Percentiles rank a stretch among this genome's conserved stretches.
Evolutionary conservation across 805 yeast species (phyloP).

Genomic region (Candida maltosa): DNA sequence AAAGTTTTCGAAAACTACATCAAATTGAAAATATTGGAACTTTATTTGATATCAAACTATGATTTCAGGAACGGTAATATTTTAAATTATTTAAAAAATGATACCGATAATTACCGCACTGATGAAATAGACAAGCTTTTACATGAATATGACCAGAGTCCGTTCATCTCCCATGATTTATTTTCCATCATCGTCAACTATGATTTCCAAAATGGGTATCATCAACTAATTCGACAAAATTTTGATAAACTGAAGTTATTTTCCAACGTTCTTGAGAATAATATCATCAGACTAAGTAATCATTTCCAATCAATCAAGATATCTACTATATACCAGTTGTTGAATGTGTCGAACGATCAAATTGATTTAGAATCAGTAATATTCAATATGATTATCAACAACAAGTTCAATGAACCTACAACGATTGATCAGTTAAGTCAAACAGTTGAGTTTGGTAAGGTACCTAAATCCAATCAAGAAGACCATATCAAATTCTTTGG

Average conservation of each 20-base stretch:
- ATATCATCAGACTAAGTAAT: slow-evolving; percentile 25
- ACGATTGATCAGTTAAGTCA: slow-evolving; percentile 31
- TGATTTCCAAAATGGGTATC: slow-evolving; percentile 3
- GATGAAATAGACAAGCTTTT: slow-evolving; percentile 14
- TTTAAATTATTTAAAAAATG: slow-evolving; percentile 14
- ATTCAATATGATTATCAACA: slow-evolving; percentile 30
- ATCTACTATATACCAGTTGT: slow-evolving; percentile 15
- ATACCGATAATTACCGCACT: slow-evolving; percentile 8
- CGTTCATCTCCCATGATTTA: slow-evolving; percentile 1
- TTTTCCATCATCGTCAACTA: slow-evolving; percentile 7
- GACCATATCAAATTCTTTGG: too few species aligned
- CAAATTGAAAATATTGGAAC: slow-evolving; percentile 26
- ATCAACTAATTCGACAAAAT: slow-evolving; percentile 4
- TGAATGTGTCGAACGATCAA: slow-evolving; percentile 10
- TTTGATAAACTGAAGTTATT: slow-evolving; percentile 12
- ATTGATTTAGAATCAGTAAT: slow-evolving; percentile 24
- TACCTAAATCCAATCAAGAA: too few species aligned
- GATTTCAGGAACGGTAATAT: slow-evolving; percentile 31
- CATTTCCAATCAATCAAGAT: slow-evolving; percentile 26
- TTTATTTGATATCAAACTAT: slow-evolving; percentile 26
- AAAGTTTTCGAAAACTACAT: slow-evolving; percentile 9
- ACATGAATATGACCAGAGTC: slow-evolving; percentile 11
- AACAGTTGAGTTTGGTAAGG: slow-evolving; percentile 20
- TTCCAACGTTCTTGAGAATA: slow-evolving; percentile 27
- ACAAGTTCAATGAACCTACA: slow-evolving; percentile 27